A percentile compares a stretch with the other conserved stretches of the same genome.
Conservation (phyloP, 2,329 filamentous ascomycete genomes). For the Rugonectria rugulosa region DNA sequence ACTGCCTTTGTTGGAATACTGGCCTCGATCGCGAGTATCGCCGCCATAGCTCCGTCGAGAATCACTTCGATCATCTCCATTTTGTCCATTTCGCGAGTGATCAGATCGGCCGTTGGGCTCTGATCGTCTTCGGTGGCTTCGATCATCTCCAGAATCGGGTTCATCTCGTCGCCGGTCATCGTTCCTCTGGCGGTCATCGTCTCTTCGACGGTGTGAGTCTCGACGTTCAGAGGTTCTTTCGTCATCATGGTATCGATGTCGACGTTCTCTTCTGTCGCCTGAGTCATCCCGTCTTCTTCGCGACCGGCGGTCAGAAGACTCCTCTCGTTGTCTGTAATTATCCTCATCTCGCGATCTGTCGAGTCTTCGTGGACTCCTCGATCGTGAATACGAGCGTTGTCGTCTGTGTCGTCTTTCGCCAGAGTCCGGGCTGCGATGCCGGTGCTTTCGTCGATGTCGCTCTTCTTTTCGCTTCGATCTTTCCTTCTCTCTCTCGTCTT, state of each 20-base stretch:
- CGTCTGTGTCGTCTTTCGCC: conserved; percentile 50
- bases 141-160: conserved; percentile 39
- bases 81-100: conserved; percentile 12
- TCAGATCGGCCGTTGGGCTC: conserved; percentile 13
- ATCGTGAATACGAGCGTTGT: conserved; percentile 56
- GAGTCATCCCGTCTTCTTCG: conserved; percentile 31
- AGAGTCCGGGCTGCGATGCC: conserved; percentile 50
- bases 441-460: conserved; percentile 52
- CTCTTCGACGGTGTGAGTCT: conserved; percentile 18
- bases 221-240: conserved; percentile 22
- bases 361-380: conserved; percentile 50
- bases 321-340: conserved; percentile 35
- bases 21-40: conserved; percentile 34
- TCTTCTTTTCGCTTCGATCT: conserved; percentile 42
- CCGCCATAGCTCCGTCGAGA: conserved; percentile 25
- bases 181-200: conserved; percentile 34
- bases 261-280: conserved; percentile 26
- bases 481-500: conserved; percentile 56
- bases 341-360: conserved; percentile 42
- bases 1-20: conserved; percentile 30
- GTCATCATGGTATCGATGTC: conserved; percentile 28
- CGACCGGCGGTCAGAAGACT: conserved; percentile 35
- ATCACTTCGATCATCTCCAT: conserved; percentile 19
- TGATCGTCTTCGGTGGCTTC: conserved; percentile 40
- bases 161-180: conserved; percentile 41